Evolutionary conservation across 2,329 filamentous ascomycete species (phyloP), one percentile per base, ranked within the genome.

Genomic region (Pseudodiploospora longispora): DNA sequence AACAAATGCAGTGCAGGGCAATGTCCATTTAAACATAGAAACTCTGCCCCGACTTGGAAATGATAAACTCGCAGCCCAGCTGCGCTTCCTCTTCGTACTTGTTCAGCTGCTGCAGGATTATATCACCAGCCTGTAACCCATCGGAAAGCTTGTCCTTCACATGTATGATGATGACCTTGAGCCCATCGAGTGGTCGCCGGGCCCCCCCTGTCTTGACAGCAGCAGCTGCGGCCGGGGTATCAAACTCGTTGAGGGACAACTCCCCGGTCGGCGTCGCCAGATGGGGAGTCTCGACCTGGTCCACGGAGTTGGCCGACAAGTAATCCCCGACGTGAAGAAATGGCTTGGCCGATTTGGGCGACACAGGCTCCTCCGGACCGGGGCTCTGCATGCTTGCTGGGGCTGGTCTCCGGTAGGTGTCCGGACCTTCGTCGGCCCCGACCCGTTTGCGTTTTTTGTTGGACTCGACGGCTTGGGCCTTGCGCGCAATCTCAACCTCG

Each of bases 131-230:
- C 75, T 79, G 39, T 68, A 78, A 78, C 0, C 80, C 87, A 59
- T 95, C 89, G 6, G 74, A 70, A 44, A 96, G 68, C 27, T 77
- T 83, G 52, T 97, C 91, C 62, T 98, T 98, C 57, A 97, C 78
- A 59, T 98, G 93, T 33, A 97, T 97, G 44, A 97, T 80, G 40
- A 96, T 82, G 2, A 98, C 71, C 50, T 81, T 85, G 29, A 97
- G 60, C 0, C 88, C 89, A 42, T 73, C 69, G 4, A 98, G 70
- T 6, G 82, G 81, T 57, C 59, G 46, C 5, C 48, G 53, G n/a
- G 58, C 35, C 2, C 30, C 30, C 27, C 36, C 19, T 36, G 36
- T 19, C 7, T 29, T 38, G 9, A 32, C 43, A 27, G 57, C 49
- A 12, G 46, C 51, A 30, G 43, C 52, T 4, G 50, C 46, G 9